Percentiles rank a stretch among this genome's conserved stretches.
Evolutionary conservation across 805 yeast species (phyloP).

Genomic region (Phaffomyces opuntiae): DNA sequence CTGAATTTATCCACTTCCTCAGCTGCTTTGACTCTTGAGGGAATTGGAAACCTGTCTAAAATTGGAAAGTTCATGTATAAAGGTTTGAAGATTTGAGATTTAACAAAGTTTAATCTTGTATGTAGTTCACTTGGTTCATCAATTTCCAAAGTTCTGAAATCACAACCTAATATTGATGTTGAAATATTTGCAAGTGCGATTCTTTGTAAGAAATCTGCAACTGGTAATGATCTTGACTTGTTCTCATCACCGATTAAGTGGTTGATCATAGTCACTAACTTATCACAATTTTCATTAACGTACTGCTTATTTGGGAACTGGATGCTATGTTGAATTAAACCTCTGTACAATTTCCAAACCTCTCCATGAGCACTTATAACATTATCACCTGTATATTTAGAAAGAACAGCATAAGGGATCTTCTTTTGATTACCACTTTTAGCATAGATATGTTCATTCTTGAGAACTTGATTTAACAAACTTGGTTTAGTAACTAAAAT

Average conservation of each 20-base stretch:
- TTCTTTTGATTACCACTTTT: conserved; percentile 57
- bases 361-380: conserved; percentile 52
- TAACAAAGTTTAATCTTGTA: conserved; percentile 34
- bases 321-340: conserved; percentile 37
- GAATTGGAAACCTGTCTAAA: conserved; percentile 42
- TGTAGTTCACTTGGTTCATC: conserved; percentile 29
- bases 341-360: conserved; percentile 43
- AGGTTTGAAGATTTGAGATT: conserved; percentile 48
- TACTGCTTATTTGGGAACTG: conserved; percentile 40
- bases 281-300: conserved; percentile 31
- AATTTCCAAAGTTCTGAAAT: conserved; percentile 33
- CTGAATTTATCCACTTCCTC: conserved; percentile 37
- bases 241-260: conserved; percentile 7
- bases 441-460: conserved; percentile 42
- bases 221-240: conserved; percentile 11
- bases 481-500: conserved; percentile 45
- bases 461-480: conserved; percentile 37
- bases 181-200: conserved; percentile 43
- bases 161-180: conserved; percentile 42
- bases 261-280: conserved; percentile 25
- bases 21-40: conserved; percentile 38
- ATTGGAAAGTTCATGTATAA: conserved; percentile 49
- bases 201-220: conserved; percentile 39
- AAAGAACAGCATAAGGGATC: conserved; percentile 46
- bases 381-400: conserved; percentile 54